Base-by-base conservation (phyloP, 805 yeast genomes). In the Martiniozyma abietophila region DNA sequence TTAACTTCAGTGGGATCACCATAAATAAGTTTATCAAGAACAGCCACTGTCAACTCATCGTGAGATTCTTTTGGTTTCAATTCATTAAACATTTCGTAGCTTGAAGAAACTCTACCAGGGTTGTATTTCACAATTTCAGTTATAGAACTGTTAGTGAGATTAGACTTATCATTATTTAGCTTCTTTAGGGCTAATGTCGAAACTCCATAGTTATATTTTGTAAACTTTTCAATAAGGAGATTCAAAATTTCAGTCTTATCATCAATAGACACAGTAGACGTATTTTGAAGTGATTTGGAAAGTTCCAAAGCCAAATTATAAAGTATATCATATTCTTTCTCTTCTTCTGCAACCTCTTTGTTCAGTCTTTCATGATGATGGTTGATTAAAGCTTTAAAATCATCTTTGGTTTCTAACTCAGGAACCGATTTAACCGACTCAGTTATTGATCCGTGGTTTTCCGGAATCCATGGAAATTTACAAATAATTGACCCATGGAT, bases 31-130 rank as follows among this genome's bases (percentile, higher is more conserved):
- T 51, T 51, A 8, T 43, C 37, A 25, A 51, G 30, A 5, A 47
- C 41, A n/a, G 43, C 41, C 11, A 34, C 24, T 6, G 37, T 25
- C 5, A 43, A 18, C 10, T 27, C 23, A 25, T 47, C 48, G 8
- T 32, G 34, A 5, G 29, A 14, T 6, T 30, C 22, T 6, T 31
- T 21, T 14, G 39, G 39, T 19, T 36, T 36, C 8, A 37, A 36
- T 11, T 40, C 34, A 8, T 46, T 36, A 29, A 35, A 58, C 10
- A 59, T 22, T 32, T 57, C 61, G 51, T 53, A 59, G 27, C 54
- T 50, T 9, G 59, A 44, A 23, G 41, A 42, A 12, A 58, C 60
- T 36, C 65, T 47, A 8, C 62, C 64, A 1, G 65, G 62, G 40
- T 60, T 59, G 24, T 53, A 42, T 38, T 45, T 47, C n/a, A 59